A percentile compares a stretch with the other conserved stretches of the same genome.
These are phyloP conservation scores for Didymella glomerata DNA, from an alignment of 2,329 filamentous ascomycete species.

Conservation along the genomic window DNA sequence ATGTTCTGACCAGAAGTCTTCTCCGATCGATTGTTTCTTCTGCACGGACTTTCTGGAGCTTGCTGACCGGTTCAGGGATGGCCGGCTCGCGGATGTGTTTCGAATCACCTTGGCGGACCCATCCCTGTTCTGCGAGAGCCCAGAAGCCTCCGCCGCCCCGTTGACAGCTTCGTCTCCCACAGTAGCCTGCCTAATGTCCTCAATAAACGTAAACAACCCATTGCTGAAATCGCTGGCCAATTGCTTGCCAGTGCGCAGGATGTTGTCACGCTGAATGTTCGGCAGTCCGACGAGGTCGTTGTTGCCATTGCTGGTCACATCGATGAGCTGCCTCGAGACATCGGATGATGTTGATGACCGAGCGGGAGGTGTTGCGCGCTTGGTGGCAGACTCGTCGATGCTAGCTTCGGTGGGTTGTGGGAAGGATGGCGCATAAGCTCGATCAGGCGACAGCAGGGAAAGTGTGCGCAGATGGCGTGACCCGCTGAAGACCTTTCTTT, in stretches of 20 bases:
- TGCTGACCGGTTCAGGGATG: constrained; percentile 41
- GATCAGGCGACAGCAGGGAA: constrained; percentile 78
- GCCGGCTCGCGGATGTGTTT: constrained; percentile 43
- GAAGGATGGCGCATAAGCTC: constrained; percentile 48
- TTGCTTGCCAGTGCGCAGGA: constrained; percentile 67
- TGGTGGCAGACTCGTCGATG: constrained; percentile 31
- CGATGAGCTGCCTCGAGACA: constrained; percentile 39
- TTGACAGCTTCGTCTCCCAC: constrained; percentile 87
- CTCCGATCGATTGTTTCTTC: constrained; percentile 49
- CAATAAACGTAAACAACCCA: constrained; percentile 91
- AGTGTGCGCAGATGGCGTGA: constrained; percentile 71
- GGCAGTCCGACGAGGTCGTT: constrained; percentile 43
- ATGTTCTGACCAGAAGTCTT: constrained; percentile 56
- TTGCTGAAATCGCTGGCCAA: constrained; percentile 89
- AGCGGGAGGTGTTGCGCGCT: constrained; percentile 24
- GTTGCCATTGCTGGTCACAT: constrained; percentile 39
- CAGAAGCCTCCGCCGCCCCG: constrained; percentile 44
- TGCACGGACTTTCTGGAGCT: constrained; percentile 45
- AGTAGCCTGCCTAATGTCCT: constrained; percentile 93
- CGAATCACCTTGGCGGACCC: constrained; percentile 38
- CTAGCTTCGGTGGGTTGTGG: constrained; percentile 51
- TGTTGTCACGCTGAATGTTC: constrained; percentile 48
- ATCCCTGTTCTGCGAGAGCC: constrained; percentile 38
- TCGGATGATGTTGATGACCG: constrained; percentile 46
- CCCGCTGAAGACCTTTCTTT: constrained; percentile 69